Evolutionary conservation across 2,329 filamentous ascomycete species (phyloP).

Genomic region (Diplodia mutila): DNA sequence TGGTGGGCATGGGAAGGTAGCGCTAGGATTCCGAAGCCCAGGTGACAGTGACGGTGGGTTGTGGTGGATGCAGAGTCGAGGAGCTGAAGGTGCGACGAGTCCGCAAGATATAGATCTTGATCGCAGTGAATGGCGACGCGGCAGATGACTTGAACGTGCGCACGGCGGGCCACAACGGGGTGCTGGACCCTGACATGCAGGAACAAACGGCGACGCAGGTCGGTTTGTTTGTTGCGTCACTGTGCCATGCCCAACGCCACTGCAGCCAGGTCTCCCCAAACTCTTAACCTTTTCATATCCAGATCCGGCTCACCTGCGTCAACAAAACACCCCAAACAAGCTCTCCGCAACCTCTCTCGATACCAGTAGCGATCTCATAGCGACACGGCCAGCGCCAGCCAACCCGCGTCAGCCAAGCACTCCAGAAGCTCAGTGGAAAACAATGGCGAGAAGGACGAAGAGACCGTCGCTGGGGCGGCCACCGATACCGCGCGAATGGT

Average conservation of each 20-base stretch:
- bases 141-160: not conserved
- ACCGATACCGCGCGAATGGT: not conserved
- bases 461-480: not conserved
- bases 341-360: not conserved
- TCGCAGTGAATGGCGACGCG: not conserved
- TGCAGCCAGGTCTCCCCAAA: too few species aligned
- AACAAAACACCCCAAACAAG: not conserved
- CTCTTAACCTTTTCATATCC: too few species aligned
- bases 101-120: not conserved
- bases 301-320: too few species aligned
- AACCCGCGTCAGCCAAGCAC: not conserved
- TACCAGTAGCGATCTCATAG: not conserved
- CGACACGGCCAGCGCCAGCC: not conserved
- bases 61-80: not conserved
- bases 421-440: too few species aligned
- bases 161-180: too few species aligned
- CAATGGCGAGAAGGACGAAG: not conserved
- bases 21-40: not conserved
- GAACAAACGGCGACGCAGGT: not conserved
- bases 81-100: not conserved
- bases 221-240: conserved; percentile 5
- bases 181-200: not conserved
- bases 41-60: not conserved
- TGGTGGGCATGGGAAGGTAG: not conserved
- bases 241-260: not conserved